Conservation (phyloP, 2,329 filamentous ascomycete genomes). For the Epichloe aotearoae region DNA sequence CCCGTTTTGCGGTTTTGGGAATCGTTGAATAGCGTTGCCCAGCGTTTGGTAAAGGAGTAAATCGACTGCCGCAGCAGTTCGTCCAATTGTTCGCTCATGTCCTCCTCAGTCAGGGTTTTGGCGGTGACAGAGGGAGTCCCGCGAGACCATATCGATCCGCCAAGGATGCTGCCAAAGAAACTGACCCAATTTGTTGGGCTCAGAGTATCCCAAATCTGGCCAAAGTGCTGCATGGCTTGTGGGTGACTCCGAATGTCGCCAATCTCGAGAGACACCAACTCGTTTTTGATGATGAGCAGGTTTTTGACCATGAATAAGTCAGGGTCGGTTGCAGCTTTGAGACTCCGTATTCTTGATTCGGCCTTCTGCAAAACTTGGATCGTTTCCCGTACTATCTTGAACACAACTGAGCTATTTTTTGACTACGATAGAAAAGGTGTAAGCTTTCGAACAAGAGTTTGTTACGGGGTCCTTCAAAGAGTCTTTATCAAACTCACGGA, state of each 20-base stretch:
- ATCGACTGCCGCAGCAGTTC: constrained; percentile 49
- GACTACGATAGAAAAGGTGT: constrained; percentile 8
- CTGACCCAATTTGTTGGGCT: constrained; percentile 44
- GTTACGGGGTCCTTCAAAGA: too few relatives aligned
- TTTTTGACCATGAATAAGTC: constrained; percentile 93
- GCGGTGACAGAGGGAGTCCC: constrained; percentile 22
- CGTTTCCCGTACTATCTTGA: constrained; percentile 75
- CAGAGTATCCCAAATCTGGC: constrained; percentile 51
- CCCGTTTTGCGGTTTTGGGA: constrained; percentile 33
- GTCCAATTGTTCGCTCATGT: constrained; percentile 52
- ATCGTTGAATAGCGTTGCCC: constrained; percentile 38
- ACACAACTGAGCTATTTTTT: constrained; percentile 42
- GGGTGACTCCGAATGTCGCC: constrained; percentile 46
- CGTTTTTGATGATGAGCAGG: constrained; percentile 86
- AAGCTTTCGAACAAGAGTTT: not conserved
- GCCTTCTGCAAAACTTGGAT: constrained; percentile 72
- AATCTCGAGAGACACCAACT: constrained; percentile 92
- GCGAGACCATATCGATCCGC: constrained; percentile 37
- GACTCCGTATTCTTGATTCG: constrained; percentile 54
- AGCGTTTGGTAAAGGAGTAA: constrained; percentile 48
- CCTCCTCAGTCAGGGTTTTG: constrained; percentile 33
- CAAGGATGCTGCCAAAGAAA: constrained; percentile 45
- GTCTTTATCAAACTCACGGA: constrained; percentile 32
- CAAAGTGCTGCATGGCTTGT: constrained; percentile 44
- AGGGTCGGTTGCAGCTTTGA: constrained; percentile 50